These are phyloP conservation scores for Vanilla planifolia DNA, from an alignment of 106 monocot species.

Conservation along the genomic window DNA sequence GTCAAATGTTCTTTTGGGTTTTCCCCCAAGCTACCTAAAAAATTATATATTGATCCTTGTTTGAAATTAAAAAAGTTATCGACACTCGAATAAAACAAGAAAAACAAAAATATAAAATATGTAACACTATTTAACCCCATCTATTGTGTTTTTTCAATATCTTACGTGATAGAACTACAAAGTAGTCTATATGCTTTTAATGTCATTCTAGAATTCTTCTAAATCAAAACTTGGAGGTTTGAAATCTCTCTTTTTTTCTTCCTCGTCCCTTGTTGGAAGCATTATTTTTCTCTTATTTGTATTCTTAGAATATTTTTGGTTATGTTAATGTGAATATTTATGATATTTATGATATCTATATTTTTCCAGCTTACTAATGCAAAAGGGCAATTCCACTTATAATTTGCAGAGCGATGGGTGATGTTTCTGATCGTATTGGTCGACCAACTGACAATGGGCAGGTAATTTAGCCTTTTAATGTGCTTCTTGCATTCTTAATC, in stretches of 20 bases:
- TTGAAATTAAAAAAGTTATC: background rate
- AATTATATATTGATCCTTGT: background rate
- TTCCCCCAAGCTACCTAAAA: too few species aligned
- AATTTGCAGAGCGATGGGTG: slow-evolving; percentile 92
- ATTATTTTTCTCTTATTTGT: too few species aligned
- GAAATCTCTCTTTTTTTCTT: background rate
- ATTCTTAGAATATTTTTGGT: background rate
- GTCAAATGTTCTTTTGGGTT: too few species aligned
- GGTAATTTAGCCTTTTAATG: slow-evolving; percentile 24
- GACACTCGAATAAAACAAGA: background rate
- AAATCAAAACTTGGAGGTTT: background rate
- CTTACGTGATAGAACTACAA: too few species aligned
- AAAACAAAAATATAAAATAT: background rate
- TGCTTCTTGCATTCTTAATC: background rate
- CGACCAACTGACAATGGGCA: slow-evolving; percentile 98
- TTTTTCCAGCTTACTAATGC: background rate
- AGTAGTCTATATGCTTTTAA: too few species aligned
- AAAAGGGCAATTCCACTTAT: slow-evolving; percentile 2
- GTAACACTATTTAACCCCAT: too few species aligned
- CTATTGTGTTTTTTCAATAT: too few species aligned
- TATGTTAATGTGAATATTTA: slow-evolving; percentile 1
- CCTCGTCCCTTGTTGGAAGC: too few species aligned
- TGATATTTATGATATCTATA: background rate
- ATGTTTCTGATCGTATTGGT: slow-evolving; percentile 99
- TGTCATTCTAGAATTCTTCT: background rate